Conservation (phyloP, 1,284 basidiomycete species). For the Golubevia pallescens region DNA sequence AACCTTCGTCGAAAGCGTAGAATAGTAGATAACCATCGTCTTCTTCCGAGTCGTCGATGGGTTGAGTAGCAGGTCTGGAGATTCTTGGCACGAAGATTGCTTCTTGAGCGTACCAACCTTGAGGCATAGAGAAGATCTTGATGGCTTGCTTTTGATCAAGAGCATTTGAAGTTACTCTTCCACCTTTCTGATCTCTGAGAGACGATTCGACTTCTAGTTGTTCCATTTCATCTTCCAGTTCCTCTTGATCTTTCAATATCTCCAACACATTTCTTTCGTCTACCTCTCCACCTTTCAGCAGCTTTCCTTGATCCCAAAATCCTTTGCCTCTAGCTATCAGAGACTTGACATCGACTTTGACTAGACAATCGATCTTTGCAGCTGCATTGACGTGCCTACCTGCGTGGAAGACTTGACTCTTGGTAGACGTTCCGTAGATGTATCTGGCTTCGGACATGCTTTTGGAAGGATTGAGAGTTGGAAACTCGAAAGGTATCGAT, state of each 20-base stretch:
- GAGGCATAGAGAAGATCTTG: constrained; percentile 66
- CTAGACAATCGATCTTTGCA: constrained; percentile 68
- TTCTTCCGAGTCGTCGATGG: constrained; percentile 45
- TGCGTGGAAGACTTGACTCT: constrained; percentile 65
- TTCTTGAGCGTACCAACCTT: constrained; percentile 67
- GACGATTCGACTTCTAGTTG: constrained; percentile 21
- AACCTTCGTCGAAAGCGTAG: constrained; percentile 68
- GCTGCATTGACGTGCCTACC: constrained; percentile 66
- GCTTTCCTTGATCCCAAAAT: constrained; percentile 33
- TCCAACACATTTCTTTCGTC: constrained; percentile 64
- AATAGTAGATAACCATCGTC: constrained; percentile 68
- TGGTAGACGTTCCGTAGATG: constrained; percentile 64
- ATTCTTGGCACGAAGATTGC: constrained; percentile 65
- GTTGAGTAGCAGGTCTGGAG: no score
- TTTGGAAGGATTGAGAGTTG: constrained; percentile 63
- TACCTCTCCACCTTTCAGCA: constrained; percentile 49
- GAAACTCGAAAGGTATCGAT: constrained; percentile 68
- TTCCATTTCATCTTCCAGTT: constrained; percentile 11
- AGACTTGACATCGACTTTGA: constrained; percentile 66
- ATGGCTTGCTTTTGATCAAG: constrained; percentile 27
- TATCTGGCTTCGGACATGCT: constrained; percentile 64
- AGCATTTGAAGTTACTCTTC: neutral
- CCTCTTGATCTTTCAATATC: constrained; percentile 58
- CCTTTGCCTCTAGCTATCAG: constrained; percentile 60
- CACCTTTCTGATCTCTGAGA: neutral